Conservation (phyloP, 164 flowering plant genomes). For the Vitis riparia region DNA sequence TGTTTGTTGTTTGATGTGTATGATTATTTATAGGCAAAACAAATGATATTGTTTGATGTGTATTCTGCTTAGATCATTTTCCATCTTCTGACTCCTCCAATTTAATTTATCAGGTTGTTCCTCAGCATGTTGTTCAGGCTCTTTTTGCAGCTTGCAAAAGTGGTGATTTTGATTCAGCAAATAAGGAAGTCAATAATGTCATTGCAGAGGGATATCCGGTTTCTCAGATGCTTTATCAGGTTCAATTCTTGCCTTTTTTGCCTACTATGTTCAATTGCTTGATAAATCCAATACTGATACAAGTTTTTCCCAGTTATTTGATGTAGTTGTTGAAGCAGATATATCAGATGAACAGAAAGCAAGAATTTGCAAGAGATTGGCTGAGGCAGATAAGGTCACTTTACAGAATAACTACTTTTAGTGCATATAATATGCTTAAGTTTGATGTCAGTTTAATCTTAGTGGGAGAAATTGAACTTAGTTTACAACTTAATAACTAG, state of each 20-base stretch:
- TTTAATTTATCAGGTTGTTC: constrained; percentile 62
- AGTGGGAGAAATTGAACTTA: too few species aligned
- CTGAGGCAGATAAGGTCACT: constrained; percentile 83
- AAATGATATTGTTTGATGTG: too few species aligned
- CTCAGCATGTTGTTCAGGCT: constrained; percentile 58
- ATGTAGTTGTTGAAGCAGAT: constrained; percentile 69
- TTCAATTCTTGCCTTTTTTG: constrained; percentile 11
- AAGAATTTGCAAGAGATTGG: constrained; percentile 79
- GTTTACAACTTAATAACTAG: neutral
- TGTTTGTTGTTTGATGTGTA: too few species aligned
- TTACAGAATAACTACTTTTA: neutral
- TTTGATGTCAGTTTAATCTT: neutral
- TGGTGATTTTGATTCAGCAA: constrained; percentile 83
- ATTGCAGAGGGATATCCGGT: constrained; percentile 97
- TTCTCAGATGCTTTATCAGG: constrained; percentile 94
- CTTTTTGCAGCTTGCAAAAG: constrained; percentile 73
- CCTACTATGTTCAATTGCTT: neutral
- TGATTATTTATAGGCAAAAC: too few species aligned
- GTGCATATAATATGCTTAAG: neutral
- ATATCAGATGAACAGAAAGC: constrained; percentile 91
- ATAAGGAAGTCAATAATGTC: constrained; percentile 70
- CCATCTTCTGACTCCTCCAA: constrained; percentile 10
- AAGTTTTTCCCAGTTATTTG: constrained; percentile 61
- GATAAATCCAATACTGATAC: constrained; percentile 13
- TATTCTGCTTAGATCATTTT: too few species aligned